Evolutionary conservation across 306 rosid species (phyloP).

Genomic region (Pterocarpus santalinus): DNA sequence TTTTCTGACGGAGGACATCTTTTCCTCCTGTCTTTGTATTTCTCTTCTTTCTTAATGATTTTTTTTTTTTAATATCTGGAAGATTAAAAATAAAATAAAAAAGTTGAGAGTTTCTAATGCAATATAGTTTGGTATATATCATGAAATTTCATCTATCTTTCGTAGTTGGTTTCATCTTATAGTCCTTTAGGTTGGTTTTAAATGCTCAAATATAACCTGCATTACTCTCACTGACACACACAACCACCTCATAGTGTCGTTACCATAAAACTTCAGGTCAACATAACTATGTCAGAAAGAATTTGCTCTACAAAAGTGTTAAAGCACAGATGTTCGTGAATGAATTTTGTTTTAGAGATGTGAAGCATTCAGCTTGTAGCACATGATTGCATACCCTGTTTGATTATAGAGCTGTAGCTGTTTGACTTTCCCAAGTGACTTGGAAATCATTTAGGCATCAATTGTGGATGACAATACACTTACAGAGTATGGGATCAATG

Average conservation of each 20-base stretch:
- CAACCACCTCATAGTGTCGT: slow-evolving; percentile 17
- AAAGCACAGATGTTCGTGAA: neutral
- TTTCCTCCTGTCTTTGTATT: no score
- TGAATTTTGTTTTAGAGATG: slow-evolving; percentile 29
- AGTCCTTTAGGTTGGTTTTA: neutral
- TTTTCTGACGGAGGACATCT: no score
- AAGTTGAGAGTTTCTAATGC: neutral
- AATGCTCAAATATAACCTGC: slow-evolving; percentile 22
- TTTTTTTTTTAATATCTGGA: no score
- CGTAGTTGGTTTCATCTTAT: neutral
- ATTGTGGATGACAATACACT: neutral
- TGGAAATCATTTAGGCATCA: slow-evolving; percentile 24
- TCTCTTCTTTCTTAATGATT: no score
- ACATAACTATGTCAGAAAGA: slow-evolving; percentile 16
- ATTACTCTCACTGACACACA: neutral
- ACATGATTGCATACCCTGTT: slow-evolving; percentile 1
- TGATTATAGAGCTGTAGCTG: neutral
- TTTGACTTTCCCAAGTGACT: neutral
- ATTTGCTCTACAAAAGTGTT: slow-evolving; percentile 11
- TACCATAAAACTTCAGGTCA: neutral
- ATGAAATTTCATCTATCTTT: slow-evolving; percentile 30
- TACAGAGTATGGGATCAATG: slow-evolving; percentile 7
- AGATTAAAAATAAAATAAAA: no score
- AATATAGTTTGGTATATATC: neutral
- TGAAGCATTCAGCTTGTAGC: slow-evolving; percentile 24